Evolutionary conservation across 495 filamentous ascomycete genomes (phyloP), one percentile per base, ranked within the genome.

Genomic region (Penicillium riverlandense): DNA sequence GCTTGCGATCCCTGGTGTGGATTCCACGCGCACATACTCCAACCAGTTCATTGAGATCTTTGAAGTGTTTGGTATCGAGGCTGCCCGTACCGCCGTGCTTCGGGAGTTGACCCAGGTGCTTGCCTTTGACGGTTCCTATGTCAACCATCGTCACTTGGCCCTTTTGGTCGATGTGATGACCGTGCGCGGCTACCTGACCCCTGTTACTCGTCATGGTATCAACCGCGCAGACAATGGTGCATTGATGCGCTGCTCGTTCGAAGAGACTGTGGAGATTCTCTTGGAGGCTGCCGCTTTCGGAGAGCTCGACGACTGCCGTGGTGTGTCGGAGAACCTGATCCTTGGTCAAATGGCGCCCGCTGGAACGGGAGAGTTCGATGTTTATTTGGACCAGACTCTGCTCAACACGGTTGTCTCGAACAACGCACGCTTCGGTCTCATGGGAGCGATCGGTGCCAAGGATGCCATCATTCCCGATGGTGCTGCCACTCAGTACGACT

Each of bases 131-230:
- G 94, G 92, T 74, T 96, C 91, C 7, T 97, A 99, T 60, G 92
- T 99, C 75, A 99, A 99, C 61, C 89, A 97, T 62, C 90, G 92
- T 55, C 92, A 99, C 71, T 76, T 97, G 69, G 83, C 88, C 13
- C 83, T 99, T n/a, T 70, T 99, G 40, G 88, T 95, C 47, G 92
- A 99, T 67, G 88, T 99, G 41, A 99, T 99, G 92, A 96, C 90
- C 12, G 86, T 90, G 41, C 81, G 92, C 37, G 92, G 92, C 37
- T 83, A 85, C 52, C 75, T 99, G 52, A 95, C 95, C 62, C 90
- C 92, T 6, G 90, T 97, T 42, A 97, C 92, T 44, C 88, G 92
- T 63, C 94, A 97, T 50, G 92, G 92, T 70, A 99, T 99, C 66
- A 99, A 99, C 67, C 81, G 94, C 52, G 85, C 89, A 10, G 94